phyloP scores from a whole-genome alignment of 2,329 filamentous ascomycete species.

The Fusarium robinianum region DNA sequence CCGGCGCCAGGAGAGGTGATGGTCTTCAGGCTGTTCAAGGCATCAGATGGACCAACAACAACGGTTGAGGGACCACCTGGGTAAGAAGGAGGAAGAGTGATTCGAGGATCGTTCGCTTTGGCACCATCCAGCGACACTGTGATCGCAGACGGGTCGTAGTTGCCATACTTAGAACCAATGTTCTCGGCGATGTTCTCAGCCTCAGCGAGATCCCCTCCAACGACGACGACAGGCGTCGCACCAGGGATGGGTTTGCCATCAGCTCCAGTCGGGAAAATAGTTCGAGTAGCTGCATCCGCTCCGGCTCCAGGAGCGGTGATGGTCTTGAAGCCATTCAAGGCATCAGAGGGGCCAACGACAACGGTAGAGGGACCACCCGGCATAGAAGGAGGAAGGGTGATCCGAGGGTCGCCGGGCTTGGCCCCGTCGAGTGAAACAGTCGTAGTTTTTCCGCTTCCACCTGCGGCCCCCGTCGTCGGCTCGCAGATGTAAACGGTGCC shows the following conservation, averaged over 20 bases:
- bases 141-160: too few relatives aligned
- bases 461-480: constrained; percentile 14
- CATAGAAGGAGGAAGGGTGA: constrained; percentile 5
- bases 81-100: not conserved
- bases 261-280: constrained; percentile 24
- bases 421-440: constrained; percentile 3
- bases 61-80: constrained; percentile 19
- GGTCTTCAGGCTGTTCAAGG: constrained; percentile 17
- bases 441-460: not conserved
- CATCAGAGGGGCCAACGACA: constrained; percentile 21
- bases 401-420: not conserved
- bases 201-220: not conserved
- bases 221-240: constrained; percentile 2
- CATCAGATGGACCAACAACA: constrained; percentile 20
- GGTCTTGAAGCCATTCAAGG: constrained; percentile 15
- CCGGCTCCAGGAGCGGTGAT: constrained; percentile 16
- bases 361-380: constrained; percentile 19
- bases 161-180: too few relatives aligned
- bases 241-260: constrained; percentile 19
- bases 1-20: constrained; percentile 18
- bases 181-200: too few relatives aligned
- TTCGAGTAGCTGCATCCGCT: constrained; percentile 10
- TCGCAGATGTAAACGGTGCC: constrained; percentile 36
- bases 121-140: not conserved
- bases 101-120: not conserved